These are phyloP conservation scores for Russula griseocarnosa DNA, from an alignment of 768 basidiomycete species.

Conservation along the genomic window DNA sequence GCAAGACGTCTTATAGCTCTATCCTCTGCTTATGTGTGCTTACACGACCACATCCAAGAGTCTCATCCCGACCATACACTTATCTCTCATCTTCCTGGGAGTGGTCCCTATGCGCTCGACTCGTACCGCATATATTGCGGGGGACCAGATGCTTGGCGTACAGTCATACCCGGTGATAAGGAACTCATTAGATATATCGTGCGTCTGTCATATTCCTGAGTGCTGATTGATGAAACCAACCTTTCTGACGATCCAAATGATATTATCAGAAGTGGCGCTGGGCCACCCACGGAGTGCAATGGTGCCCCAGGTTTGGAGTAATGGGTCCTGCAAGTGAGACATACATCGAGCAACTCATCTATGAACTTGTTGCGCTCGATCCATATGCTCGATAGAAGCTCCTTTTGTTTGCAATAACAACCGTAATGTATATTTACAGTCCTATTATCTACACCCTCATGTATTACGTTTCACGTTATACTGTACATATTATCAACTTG, in stretches of 20 bases:
- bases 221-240: not conserved
- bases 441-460: too few relatives aligned
- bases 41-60: too few relatives aligned
- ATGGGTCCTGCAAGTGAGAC: conserved; percentile 31
- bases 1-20: conserved; percentile 52
- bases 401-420: too few relatives aligned
- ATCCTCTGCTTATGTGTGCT: conserved; percentile 44
- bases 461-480: too few relatives aligned
- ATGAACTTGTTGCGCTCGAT: conserved; percentile 20
- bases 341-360: conserved; percentile 25
- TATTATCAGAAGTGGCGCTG: conserved; percentile 62
- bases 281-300: conserved; percentile 53
- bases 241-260: too few relatives aligned
- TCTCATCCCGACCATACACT: conserved; percentile 28
- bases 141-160: conserved; percentile 52
- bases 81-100: conserved; percentile 59
- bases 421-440: too few relatives aligned
- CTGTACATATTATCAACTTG: too few relatives aligned
- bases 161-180: conserved; percentile 62
- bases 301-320: conserved; percentile 47
- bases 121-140: conserved; percentile 69
- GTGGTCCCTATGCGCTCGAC: conserved; percentile 69
- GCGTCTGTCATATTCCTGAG: conserved; percentile 30
- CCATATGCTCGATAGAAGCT: too few relatives aligned
- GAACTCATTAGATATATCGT: conserved; percentile 66